Evolutionary conservation across 306 rosid genomes (phyloP).

Genomic region (Amphicarpaea edgeworthii): DNA sequence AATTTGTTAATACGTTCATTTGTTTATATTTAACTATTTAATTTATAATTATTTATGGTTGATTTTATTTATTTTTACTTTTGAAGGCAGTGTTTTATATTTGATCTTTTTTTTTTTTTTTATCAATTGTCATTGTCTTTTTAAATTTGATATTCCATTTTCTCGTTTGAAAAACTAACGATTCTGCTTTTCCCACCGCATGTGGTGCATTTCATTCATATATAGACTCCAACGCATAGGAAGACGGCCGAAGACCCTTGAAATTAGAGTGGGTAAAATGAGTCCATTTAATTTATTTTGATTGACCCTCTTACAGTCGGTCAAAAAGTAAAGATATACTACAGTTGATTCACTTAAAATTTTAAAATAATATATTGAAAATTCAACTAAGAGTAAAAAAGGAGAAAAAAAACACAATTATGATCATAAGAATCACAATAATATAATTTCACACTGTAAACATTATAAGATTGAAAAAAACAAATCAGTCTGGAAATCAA

Average conservation of each 20-base stretch:
- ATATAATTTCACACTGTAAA: neutral
- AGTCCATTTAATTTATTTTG: neutral
- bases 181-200: neutral
- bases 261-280: neutral
- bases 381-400: no score
- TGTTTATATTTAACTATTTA: no score
- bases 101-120: neutral
- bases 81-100: neutral
- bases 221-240: neutral
- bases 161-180: slow-evolving; percentile 1
- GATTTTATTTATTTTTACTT: no score
- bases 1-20: no score
- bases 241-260: neutral
- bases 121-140: neutral
- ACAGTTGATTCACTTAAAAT: no score
- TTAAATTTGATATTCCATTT: neutral
- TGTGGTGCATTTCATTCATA: neutral
- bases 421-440: neutral
- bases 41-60: no score
- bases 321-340: neutral
- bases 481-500: neutral
- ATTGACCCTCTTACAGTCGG: neutral
- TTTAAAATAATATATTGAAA: no score
- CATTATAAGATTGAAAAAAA: neutral
- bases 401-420: neutral